phyloP scores from a whole-genome alignment of 192 early-diverging fungal genomes.

The Pilobolus umbonatus region DNA sequence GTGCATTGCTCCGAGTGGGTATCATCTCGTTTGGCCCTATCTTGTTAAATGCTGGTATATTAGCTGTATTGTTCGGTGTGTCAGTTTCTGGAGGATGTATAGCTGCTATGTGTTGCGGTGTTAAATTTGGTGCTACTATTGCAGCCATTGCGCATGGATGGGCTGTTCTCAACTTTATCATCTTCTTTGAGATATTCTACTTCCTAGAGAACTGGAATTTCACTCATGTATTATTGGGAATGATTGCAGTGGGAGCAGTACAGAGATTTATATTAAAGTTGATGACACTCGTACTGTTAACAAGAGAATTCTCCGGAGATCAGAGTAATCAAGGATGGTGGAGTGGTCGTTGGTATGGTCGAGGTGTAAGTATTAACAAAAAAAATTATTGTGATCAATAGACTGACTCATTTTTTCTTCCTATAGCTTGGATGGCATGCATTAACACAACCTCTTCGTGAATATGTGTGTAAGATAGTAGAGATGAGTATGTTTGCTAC shows the following conservation, averaged over 20 bases:
- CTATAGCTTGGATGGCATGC: slow-evolving; percentile 32
- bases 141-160: slow-evolving; percentile 60
- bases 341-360: slow-evolving; percentile 79
- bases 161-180: slow-evolving; percentile 61
- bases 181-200: slow-evolving; percentile 62
- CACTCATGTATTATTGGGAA: slow-evolving; percentile 56
- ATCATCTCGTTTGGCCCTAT: slow-evolving; percentile 66
- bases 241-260: slow-evolving; percentile 61
- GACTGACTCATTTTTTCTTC: neutral
- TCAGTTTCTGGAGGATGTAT: slow-evolving; percentile 59
- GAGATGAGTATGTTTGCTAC: slow-evolving; percentile 76
- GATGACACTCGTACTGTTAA: slow-evolving; percentile 62
- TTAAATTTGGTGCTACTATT: slow-evolving; percentile 67
- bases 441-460: slow-evolving; percentile 67
- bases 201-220: slow-evolving; percentile 64
- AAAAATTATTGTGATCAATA: neutral
- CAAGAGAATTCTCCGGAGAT: slow-evolving; percentile 76
- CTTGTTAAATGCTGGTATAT: slow-evolving; percentile 57
- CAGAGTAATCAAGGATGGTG: slow-evolving; percentile 81
- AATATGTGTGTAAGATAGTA: slow-evolving; percentile 76
- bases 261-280: slow-evolving; percentile 71
- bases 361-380: slow-evolving; percentile 39
- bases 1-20: slow-evolving; percentile 51
- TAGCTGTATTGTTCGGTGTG: slow-evolving; percentile 58
- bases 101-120: slow-evolving; percentile 46